Evolutionary conservation across 257 asterid genomes (phyloP).

Genomic region (Euphrasia confusa): DNA sequence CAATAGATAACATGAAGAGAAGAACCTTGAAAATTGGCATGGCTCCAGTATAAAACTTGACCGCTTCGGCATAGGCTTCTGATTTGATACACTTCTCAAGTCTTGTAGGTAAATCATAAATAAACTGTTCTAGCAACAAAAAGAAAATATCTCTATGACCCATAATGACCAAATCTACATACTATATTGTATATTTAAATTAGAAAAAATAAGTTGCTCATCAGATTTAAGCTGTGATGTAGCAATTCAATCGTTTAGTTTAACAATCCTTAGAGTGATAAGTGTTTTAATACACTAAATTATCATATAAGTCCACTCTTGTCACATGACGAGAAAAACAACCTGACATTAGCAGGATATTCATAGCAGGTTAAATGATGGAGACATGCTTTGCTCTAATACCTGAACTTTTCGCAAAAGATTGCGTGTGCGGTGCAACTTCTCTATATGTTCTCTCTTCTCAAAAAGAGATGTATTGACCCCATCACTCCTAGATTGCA

Average conservation of each 20-base stretch:
- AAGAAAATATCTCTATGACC: slow-evolving; percentile 37
- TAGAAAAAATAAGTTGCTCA: not conserved
- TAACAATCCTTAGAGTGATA: not conserved
- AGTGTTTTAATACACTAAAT: slow-evolving; percentile 11
- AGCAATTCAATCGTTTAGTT: not conserved
- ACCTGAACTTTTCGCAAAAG: slow-evolving; percentile 98
- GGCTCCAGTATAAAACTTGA: slow-evolving; percentile 91
- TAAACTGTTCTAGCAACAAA: slow-evolving; percentile 80
- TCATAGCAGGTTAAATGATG: not conserved
- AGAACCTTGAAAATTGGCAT: slow-evolving; percentile 89
- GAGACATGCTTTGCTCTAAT: slow-evolving; percentile 22
- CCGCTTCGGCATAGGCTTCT: slow-evolving; percentile 96
- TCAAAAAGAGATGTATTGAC: slow-evolving; percentile 92
- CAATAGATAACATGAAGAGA: slow-evolving; percentile 18
- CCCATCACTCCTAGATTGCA: slow-evolving; percentile 93
- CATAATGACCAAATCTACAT: slow-evolving; percentile 26
- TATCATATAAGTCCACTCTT: slow-evolving; percentile 20
- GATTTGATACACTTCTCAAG: slow-evolving; percentile 91
- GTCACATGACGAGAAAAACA: slow-evolving; percentile 19
- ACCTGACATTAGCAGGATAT: too few relatives aligned
- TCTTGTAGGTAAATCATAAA: slow-evolving; percentile 87
- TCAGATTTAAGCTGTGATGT: slow-evolving; percentile 3
- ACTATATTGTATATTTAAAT: slow-evolving; percentile 4
- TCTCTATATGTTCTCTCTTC: slow-evolving; percentile 97
- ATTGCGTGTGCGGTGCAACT: slow-evolving; percentile 92